Evolutionary conservation across 805 yeast genomes (phyloP).

Genomic region (Ogataea corticis): DNA sequence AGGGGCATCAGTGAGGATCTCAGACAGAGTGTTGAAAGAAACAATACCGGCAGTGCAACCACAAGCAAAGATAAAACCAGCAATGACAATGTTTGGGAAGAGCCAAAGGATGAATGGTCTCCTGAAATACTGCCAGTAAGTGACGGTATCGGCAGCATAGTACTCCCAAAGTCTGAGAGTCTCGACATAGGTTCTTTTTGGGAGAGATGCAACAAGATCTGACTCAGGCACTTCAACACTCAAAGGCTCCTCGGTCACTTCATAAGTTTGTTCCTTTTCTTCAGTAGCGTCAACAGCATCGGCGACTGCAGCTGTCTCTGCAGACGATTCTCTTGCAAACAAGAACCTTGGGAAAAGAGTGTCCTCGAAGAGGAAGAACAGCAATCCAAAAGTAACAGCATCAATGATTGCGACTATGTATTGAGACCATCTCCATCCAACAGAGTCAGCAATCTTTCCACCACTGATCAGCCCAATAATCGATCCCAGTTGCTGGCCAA

Average conservation of each 20-base stretch:
- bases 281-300: too few species aligned
- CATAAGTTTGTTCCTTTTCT: neutral
- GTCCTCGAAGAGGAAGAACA: slow-evolving; percentile 22
- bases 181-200: slow-evolving; percentile 8
- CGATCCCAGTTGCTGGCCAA: slow-evolving; percentile 26
- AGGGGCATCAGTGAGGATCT: slow-evolving; percentile 35
- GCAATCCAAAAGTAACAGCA: slow-evolving; percentile 11
- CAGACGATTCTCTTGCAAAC: neutral
- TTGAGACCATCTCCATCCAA: slow-evolving; percentile 30
- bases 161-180: slow-evolving; percentile 5
- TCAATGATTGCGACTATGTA: slow-evolving; percentile 23
- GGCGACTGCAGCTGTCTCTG: neutral
- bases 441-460: slow-evolving; percentile 22
- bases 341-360: slow-evolving; percentile 18
- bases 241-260: neutral
- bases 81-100: slow-evolving; percentile 11
- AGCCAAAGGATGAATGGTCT: slow-evolving; percentile 11
- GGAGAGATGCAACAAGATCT: neutral
- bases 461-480: slow-evolving; percentile 24
- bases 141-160: slow-evolving; percentile 10
- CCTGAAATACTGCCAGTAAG: slow-evolving; percentile 15
- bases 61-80: slow-evolving; percentile 15
- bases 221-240: neutral
- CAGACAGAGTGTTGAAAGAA: slow-evolving; percentile 22
- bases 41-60: slow-evolving; percentile 10